Conservation (phyloP, 2,329 filamentous ascomycete species). For the Fusarium solani-melongenae region DNA sequence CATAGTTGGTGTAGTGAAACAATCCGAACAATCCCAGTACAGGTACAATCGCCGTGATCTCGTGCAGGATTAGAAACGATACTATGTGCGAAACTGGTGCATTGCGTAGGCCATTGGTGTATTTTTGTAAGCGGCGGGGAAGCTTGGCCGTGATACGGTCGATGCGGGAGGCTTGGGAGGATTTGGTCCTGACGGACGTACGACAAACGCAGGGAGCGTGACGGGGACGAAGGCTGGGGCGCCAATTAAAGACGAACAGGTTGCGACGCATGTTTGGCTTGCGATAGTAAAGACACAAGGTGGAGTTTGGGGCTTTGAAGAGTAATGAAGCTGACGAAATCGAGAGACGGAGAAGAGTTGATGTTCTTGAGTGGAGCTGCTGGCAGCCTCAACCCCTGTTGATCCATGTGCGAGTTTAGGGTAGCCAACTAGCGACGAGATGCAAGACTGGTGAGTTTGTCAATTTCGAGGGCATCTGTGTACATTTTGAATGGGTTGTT, state of each 20-base stretch:
- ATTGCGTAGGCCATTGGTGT: constrained; percentile 75
- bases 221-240: constrained; percentile 25
- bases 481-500: neutral
- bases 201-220: constrained; percentile 9
- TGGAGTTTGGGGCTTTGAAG: neutral
- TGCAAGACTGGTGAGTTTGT: neutral
- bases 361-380: constrained; percentile 26
- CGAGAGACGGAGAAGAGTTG: neutral
- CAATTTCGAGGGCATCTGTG: neutral
- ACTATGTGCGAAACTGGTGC: constrained; percentile 86
- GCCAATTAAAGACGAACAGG: constrained; percentile 34
- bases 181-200: constrained; percentile 32
- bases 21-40: constrained; percentile 77
- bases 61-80: constrained; percentile 90
- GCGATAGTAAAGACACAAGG: neutral
- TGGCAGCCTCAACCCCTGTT: constrained; percentile 5
- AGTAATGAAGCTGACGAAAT: neutral
- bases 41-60: constrained; percentile 87
- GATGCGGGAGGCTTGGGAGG: constrained; percentile 52
- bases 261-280: constrained; percentile 42
- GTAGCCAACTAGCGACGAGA: constrained; percentile 3
- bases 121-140: constrained; percentile 74
- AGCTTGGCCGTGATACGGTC: constrained; percentile 64
- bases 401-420: constrained; percentile 7
- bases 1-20: constrained; percentile 84